These are phyloP conservation scores for Botrytis porri DNA, from an alignment of 2,329 filamentous ascomycete species.

Conservation along the genomic window DNA sequence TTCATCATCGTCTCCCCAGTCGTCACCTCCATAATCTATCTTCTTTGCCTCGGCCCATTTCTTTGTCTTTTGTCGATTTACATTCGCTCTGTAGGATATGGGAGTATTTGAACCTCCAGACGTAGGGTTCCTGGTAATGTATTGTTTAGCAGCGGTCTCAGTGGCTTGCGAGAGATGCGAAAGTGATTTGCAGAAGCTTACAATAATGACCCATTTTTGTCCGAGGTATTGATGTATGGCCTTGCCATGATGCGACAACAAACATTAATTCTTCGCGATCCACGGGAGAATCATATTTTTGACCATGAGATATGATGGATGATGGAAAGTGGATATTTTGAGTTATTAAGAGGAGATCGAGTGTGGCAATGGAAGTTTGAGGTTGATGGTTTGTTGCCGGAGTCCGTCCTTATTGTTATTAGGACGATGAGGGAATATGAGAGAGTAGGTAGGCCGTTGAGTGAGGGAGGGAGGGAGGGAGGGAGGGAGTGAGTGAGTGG, in stretches of 20 bases:
- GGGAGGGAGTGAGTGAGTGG: background rate
- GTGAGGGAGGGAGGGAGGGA: background rate
- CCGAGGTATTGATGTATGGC: constrained; percentile 31
- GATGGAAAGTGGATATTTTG: background rate
- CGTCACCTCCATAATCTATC: constrained; percentile 85
- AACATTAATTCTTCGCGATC: constrained; percentile 19
- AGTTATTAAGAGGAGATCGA: background rate
- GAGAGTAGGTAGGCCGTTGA: background rate
- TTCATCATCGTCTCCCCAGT: constrained; percentile 78
- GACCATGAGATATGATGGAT: constrained; percentile 6
- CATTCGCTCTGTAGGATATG: constrained; percentile 70
- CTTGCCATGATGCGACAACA: constrained; percentile 34
- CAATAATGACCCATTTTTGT: constrained; percentile 19
- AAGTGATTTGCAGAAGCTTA: background rate
- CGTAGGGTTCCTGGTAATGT: constrained; percentile 28
- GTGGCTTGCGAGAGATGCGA: background rate
- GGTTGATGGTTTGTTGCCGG: background rate
- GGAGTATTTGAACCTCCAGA: constrained; percentile 25
- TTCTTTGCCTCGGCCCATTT: constrained; percentile 93
- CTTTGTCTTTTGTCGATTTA: constrained; percentile 84
- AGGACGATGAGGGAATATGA: background rate
- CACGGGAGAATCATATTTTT: constrained; percentile 16
- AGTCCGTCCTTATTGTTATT: background rate
- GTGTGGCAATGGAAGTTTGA: background rate
- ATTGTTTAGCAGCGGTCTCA: constrained; percentile 11